Conservation (phyloP, 768 basidiomycete genomes). For the Favolaschia claudopus region DNA sequence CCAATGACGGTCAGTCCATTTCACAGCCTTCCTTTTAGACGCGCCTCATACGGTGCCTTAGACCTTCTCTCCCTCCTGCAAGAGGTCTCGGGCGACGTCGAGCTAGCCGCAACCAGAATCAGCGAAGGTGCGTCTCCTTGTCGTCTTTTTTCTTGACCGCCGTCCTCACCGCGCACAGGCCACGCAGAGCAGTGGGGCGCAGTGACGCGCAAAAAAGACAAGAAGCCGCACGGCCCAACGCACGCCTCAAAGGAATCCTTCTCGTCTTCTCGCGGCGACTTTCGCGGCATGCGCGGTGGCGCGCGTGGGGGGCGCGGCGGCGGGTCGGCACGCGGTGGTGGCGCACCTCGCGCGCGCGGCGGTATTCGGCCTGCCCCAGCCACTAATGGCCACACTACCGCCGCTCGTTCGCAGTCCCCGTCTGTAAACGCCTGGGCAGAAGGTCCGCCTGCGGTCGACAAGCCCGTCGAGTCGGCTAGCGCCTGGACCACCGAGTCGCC, state of each 20-base stretch:
- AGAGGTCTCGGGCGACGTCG: slow-evolving; percentile 74
- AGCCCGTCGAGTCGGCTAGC: slow-evolving; percentile 36
- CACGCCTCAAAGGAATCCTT: slow-evolving; percentile 62
- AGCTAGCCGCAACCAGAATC: slow-evolving; percentile 76
- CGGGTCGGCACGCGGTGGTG: slow-evolving; percentile 66
- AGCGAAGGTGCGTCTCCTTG: slow-evolving; percentile 63
- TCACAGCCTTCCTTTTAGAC: slow-evolving; percentile 21
- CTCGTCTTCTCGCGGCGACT: slow-evolving; percentile 54
- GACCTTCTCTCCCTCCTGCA: slow-evolving; percentile 75
- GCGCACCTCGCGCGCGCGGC: slow-evolving; percentile 56
- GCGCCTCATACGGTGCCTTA: slow-evolving; percentile 38
- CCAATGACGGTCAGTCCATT: slow-evolving; percentile 64
- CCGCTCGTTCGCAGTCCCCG: slow-evolving; percentile 37
- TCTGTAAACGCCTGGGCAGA: slow-evolving; percentile 48
- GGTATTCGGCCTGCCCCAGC: slow-evolving; percentile 48
- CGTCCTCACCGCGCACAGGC: slow-evolving; percentile 52
- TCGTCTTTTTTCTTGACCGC: slow-evolving; percentile 21
- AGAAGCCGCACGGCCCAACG: slow-evolving; percentile 60
- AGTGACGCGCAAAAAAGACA: slow-evolving; percentile 88
- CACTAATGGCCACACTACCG: slow-evolving; percentile 40
- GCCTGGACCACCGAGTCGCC: slow-evolving; percentile 29
- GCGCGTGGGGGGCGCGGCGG: slow-evolving; percentile 63
- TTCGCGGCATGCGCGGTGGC: slow-evolving; percentile 68
- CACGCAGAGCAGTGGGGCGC: slow-evolving; percentile 82
- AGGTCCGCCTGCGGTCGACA: slow-evolving; percentile 38